Percentiles rank a stretch among this genome's conserved stretches.
Evolutionary conservation across 148 eudicot genomes (phyloP).

Genomic region (Simmondsia chinensis): DNA sequence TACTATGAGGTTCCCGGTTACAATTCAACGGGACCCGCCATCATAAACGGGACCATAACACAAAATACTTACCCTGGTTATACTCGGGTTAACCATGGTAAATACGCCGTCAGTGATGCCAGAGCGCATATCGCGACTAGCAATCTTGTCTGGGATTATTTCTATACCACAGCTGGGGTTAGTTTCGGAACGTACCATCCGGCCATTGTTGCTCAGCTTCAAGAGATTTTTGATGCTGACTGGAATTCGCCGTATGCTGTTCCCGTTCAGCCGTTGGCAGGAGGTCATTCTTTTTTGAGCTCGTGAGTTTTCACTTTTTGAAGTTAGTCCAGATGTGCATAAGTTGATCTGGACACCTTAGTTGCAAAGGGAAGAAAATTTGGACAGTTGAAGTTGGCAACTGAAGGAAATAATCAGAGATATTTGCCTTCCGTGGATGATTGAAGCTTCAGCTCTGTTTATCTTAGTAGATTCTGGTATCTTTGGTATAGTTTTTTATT

Average conservation of each 20-base stretch:
- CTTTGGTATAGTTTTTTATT: no score
- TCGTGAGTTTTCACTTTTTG: constrained; percentile 13
- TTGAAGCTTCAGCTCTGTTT: no score
- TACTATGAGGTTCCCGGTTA: constrained; percentile 79
- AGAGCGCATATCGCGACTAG: constrained; percentile 89
- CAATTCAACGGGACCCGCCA: constrained; percentile 72
- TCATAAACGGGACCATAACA: constrained; percentile 37
- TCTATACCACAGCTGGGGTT: constrained; percentile 72
- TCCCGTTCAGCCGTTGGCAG: constrained; percentile 46
- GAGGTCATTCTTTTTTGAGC: constrained; percentile 28
- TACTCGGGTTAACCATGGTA: constrained; percentile 81
- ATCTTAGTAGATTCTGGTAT: no score
- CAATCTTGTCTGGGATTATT: constrained; percentile 89
- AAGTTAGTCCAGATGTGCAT: no score
- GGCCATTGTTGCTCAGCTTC: constrained; percentile 59
- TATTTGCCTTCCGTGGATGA: no score
- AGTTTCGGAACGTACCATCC: constrained; percentile 82
- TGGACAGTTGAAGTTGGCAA: no score
- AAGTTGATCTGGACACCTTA: no score
- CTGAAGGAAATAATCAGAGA: no score
- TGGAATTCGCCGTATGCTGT: constrained; percentile 83
- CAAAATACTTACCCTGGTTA: constrained; percentile 61
- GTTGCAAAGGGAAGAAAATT: no score
- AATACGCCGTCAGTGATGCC: constrained; percentile 75
- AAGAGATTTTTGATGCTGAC: constrained; percentile 80